Base-by-base conservation (phyloP, 2,329 filamentous ascomycete genomes). In the Phyllosticta ampelicida region DNA sequence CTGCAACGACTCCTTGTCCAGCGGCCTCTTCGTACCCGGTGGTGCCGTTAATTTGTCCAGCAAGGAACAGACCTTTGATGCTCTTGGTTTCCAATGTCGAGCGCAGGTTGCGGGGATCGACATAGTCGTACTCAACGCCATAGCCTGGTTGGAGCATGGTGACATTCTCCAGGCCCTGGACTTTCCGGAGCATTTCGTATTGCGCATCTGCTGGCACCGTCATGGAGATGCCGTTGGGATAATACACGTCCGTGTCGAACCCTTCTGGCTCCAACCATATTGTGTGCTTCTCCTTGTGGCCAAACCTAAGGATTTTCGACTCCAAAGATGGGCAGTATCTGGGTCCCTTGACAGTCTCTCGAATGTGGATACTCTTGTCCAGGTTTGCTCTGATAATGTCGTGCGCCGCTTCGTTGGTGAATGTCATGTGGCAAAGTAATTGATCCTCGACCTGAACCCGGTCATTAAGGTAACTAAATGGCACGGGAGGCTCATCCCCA, bases 241-340 rank as follows among this genome's bases (percentile, higher is more conserved):
- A 99, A 58, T 99, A 86, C 51, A 96, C 80, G 63, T 95, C 84
- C 68, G 83, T 95, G 62, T 91, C 82, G 66, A 96, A 95, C 2
- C 94, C 94, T 77, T 99, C 94, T 0, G 92, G 94, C 71, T 99
- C 94, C 13, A 99, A 83, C 94, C 94, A 99, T 57, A 99, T 86
- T 63, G 96, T 89, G 66, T 99, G 94, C 5, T 79, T 80, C 19
- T 85, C 76, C 69, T 90, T 94, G 62, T 94, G 80, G 3, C 84
- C 78, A 68, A 99, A 99, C 9, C 89, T 85, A 51, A 96, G 86
- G 54, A 99, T 81, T 72, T 99, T 99, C 16, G 90, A 90, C 73
- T 99, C 94, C 3, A 99, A 77, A 0, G 92, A 97, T 2, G 94
- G 94, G 67, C 94, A 99, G 69, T 99, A 99, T 61, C 94, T 82